Conservation (phyloP, 2,329 filamentous ascomycete genomes). For the Colletotrichum incanum region DNA sequence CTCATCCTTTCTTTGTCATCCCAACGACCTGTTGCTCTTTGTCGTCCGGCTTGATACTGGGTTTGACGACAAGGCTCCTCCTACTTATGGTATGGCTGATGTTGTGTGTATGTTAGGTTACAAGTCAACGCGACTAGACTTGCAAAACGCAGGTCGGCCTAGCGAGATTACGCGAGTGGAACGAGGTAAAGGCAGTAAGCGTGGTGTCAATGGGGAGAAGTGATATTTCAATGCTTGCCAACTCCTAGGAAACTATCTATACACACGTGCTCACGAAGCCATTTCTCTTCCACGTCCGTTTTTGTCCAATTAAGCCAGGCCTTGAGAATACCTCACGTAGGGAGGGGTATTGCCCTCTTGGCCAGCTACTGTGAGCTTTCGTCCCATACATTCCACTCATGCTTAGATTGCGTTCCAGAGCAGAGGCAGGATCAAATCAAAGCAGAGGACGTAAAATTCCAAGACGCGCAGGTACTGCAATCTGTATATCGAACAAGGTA, state of each 20-base stretch:
- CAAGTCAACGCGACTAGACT: background rate
- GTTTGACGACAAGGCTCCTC: background rate
- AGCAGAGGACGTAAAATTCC: slow-evolving; percentile 32
- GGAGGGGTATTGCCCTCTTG: background rate
- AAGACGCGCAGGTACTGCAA: slow-evolving; percentile 46
- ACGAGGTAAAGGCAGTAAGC: background rate
- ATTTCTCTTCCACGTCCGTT: slow-evolving; percentile 4
- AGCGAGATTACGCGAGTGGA: background rate
- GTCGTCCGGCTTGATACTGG: background rate
- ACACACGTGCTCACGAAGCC: slow-evolving; percentile 34
- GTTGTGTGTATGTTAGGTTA: background rate
- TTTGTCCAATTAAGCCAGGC: background rate
- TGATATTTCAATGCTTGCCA: slow-evolving; percentile 33
- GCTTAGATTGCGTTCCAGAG: slow-evolving; percentile 29
- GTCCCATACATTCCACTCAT: slow-evolving; percentile 10
- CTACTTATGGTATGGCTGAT: background rate
- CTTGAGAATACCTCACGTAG: background rate
- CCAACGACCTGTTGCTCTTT: background rate
- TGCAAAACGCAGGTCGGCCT: background rate
- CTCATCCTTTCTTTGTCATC: slow-evolving; percentile 29
- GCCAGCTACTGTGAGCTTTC: slow-evolving; percentile 10
- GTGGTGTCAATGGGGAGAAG: slow-evolving; percentile 29
- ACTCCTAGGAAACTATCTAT: slow-evolving; percentile 41
- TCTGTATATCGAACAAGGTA: slow-evolving; percentile 75
- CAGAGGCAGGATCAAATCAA: slow-evolving; percentile 25